These are phyloP conservation scores for Talaromyces sp. DNA, from an alignment of 2,329 filamentous ascomycete species.

Conservation along the genomic window DNA sequence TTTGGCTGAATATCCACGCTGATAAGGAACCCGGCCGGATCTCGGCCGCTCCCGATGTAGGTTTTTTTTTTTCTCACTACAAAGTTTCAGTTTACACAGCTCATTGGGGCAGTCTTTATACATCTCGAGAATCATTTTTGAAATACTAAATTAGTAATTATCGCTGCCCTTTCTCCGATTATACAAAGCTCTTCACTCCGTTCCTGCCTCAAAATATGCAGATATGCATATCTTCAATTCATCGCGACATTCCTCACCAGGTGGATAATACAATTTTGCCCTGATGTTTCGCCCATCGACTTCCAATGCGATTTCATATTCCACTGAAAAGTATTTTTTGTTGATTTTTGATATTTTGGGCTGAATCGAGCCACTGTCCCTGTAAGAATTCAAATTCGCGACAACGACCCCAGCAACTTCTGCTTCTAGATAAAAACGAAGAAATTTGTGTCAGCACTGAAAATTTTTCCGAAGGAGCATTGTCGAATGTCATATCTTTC, in stretches of 20 bases:
- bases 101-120: too few species aligned
- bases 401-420: neutral
- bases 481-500: neutral
- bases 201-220: neutral
- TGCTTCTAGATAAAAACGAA: neutral
- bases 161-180: too few species aligned
- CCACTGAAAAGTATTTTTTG: neutral
- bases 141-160: too few species aligned
- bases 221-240: neutral
- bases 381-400: neutral
- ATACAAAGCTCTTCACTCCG: neutral
- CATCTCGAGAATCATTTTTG: too few species aligned
- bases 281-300: neutral
- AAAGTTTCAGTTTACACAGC: too few species aligned
- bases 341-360: neutral
- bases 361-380: neutral
- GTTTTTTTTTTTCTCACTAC: too few species aligned
- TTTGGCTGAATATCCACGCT: neutral
- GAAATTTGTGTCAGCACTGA: neutral
- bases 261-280: neutral
- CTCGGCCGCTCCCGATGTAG: conserved; percentile 13
- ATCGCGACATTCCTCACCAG: neutral
- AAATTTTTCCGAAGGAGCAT: neutral
- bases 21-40: conserved; percentile 2
- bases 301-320: neutral